Evolutionary conservation across 2,329 filamentous ascomycete genomes (phyloP).

Genomic region (Whalleya microplaca): DNA sequence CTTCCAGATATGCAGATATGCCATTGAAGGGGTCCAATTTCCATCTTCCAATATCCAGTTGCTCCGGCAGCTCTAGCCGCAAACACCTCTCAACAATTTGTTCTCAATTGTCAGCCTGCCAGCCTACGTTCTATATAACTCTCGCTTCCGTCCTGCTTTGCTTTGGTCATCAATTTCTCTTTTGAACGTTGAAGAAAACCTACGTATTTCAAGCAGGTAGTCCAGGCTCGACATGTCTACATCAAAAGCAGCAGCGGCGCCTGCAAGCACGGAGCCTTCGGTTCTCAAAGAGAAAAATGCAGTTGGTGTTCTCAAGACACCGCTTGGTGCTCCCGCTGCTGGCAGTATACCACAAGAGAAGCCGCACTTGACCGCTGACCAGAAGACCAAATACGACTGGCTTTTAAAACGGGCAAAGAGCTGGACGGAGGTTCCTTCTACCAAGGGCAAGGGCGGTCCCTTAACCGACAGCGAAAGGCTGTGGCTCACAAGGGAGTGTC

Average conservation of each 20-base stretch:
- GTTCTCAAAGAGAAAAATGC: slow-evolving; percentile 31
- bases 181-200: background rate
- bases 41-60: background rate
- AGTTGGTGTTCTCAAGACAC: slow-evolving; percentile 49
- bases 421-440: slow-evolving; percentile 69
- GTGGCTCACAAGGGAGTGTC: slow-evolving; percentile 90
- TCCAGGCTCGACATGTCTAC: slow-evolving; percentile 19
- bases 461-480: slow-evolving; percentile 80
- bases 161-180: background rate
- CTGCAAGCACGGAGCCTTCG: slow-evolving; percentile 16
- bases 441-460: slow-evolving; percentile 62
- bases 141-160: too few relatives aligned
- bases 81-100: too few relatives aligned
- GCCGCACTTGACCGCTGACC: slow-evolving; percentile 70
- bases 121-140: too few relatives aligned
- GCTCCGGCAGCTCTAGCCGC: background rate
- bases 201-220: background rate
- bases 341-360: slow-evolving; percentile 60
- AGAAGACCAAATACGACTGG: slow-evolving; percentile 79
- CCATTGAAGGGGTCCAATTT: background rate
- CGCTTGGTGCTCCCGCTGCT: slow-evolving; percentile 61
- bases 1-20: background rate
- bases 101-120: background rate
- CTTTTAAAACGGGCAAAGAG: slow-evolving; percentile 71
- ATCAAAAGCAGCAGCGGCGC: slow-evolving; percentile 5